phyloP scores from a whole-genome alignment of 2,329 filamentous ascomycete species.

The Verticillium alfalfae region DNA sequence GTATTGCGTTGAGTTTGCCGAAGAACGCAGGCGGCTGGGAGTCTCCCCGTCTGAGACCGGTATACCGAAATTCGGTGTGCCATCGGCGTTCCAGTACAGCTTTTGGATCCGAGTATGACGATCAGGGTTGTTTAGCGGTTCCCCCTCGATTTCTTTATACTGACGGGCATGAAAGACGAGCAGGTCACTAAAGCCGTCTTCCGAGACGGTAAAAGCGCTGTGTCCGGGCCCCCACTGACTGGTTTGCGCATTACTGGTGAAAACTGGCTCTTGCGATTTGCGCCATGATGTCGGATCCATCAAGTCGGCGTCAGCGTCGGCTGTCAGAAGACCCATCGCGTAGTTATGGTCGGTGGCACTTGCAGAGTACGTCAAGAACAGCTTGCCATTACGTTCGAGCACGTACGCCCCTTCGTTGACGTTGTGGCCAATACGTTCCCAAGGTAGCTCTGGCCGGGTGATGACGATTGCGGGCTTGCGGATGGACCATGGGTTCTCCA shows the following conservation, averaged over 20 bases:
- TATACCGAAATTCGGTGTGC: constrained; percentile 21
- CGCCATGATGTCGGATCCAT: constrained; percentile 17
- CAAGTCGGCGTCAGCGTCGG: constrained; percentile 13
- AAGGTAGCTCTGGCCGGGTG: constrained; percentile 10
- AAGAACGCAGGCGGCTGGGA: constrained; percentile 13
- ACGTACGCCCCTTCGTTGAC: constrained; percentile 14
- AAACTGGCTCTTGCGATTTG: constrained; percentile 18
- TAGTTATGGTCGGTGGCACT: constrained; percentile 20
- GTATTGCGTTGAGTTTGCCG: constrained; percentile 8
- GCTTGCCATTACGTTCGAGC: constrained; percentile 10
- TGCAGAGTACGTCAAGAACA: constrained; percentile 14
- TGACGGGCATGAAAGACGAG: constrained; percentile 18
- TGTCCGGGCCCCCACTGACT: constrained; percentile 21
- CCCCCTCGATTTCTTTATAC: constrained; percentile 20
- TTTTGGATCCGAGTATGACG: constrained; percentile 21
- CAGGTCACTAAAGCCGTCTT: constrained; percentile 20
- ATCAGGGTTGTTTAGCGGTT: constrained; percentile 17
- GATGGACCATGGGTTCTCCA: constrained; percentile 21
- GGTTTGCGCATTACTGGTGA: constrained; percentile 18
- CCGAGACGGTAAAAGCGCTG: constrained; percentile 20
- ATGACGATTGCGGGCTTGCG: constrained; percentile 9
- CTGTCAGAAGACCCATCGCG: constrained; percentile 19
- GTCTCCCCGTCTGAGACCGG: constrained; percentile 16
- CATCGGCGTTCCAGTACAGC: constrained; percentile 21
- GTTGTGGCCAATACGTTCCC: constrained; percentile 14